Base-by-base conservation (phyloP, 2,329 filamentous ascomycete species). In the Fusarium oxysporum region DNA sequence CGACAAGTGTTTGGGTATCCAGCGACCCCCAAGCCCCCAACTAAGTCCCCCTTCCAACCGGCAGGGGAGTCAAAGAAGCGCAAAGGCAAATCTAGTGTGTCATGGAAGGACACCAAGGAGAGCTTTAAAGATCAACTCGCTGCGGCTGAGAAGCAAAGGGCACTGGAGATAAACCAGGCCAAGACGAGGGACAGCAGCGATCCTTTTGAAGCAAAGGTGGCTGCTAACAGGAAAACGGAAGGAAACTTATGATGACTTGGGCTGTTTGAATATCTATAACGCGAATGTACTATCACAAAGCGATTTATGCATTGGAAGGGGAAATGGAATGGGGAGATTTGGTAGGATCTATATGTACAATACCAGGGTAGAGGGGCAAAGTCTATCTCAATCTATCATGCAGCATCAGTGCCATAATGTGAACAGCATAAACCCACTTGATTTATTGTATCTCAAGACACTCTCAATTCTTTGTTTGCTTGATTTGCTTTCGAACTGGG, bases 1-100 rank as follows among this genome's bases (percentile, higher is more conserved):
- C 64, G 76, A 23, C 56, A 75, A 53, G 75, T 81, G n/a, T 81
- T 80, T 51, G 78, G 79, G 13, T 73, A 62, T 25, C 43, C 66
- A 8, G 73, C 71, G 50, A 77, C 74, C 64, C 59, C 64, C 17
- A 78, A 63, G 43, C 32, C 62, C 12, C 32, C 65, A 10, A 44
- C 59, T 21, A 62, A 61, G 44, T 78, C 76, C 8, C 76, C 76
- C 13, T 77, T 75, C 23, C 28, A 64, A 21, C 32, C 41, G 8
- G 14, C 37, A 17, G 48, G 51, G 4, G 13, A 35, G 13, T 37
- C 54, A 13, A 43, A 55, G 55, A 43, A 62, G 28, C 9, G 32
- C 14, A 48, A 65, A n/a, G 30, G 32, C 35, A 72, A 70, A 25
- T 35, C 56, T 21, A 25, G 19, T 13, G 30, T 60, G 25, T 17